A percentile compares a stretch with the other conserved stretches of the same genome.
Evolutionary conservation across 768 basidiomycete genomes (phyloP).

Genomic region (Boletus sp.): DNA sequence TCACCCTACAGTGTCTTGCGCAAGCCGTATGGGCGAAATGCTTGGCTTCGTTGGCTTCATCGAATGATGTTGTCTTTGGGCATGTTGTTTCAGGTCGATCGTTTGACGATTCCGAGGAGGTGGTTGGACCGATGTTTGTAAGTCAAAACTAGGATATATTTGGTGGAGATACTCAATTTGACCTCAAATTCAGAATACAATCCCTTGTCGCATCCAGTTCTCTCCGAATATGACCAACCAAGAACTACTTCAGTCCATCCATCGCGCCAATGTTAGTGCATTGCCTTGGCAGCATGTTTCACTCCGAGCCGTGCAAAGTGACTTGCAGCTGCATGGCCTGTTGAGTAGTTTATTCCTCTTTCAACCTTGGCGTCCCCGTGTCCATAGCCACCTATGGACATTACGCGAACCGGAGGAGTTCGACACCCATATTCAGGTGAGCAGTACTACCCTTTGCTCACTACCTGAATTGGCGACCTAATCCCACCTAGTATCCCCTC

Average conservation of each 20-base stretch:
- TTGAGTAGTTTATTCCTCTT: constrained; percentile 47
- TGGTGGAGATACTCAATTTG: neutral
- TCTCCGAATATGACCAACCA: constrained; percentile 23
- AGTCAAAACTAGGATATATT: constrained; percentile 10
- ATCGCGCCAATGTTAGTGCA: constrained; percentile 37
- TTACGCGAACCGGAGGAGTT: constrained; percentile 16
- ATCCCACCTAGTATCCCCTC: constrained; percentile 37
- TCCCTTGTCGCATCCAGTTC: constrained; percentile 42
- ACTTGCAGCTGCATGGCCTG: constrained; percentile 28
- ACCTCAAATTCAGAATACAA: constrained; percentile 37
- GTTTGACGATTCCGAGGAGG: constrained; percentile 38
- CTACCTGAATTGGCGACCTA: neutral
- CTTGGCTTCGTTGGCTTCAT: constrained; percentile 18
- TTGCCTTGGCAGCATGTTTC: constrained; percentile 45
- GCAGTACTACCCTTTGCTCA: neutral
- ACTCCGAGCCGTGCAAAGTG: constrained; percentile 40
- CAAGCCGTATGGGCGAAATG: constrained; percentile 32
- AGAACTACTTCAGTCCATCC: constrained; percentile 36
- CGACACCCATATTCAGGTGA: constrained; percentile 30
- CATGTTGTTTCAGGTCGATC: constrained; percentile 45
- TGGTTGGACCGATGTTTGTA: constrained; percentile 47
- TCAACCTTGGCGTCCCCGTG: constrained; percentile 28
- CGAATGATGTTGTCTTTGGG: constrained; percentile 42
- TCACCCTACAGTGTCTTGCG: constrained; percentile 37
- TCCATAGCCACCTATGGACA: constrained; percentile 18